A percentile compares a stretch with the other conserved stretches of the same genome.
Evolutionary conservation across 768 basidiomycete genomes (phyloP).

Genomic region (Phlebiopsis flavidoalba): DNA sequence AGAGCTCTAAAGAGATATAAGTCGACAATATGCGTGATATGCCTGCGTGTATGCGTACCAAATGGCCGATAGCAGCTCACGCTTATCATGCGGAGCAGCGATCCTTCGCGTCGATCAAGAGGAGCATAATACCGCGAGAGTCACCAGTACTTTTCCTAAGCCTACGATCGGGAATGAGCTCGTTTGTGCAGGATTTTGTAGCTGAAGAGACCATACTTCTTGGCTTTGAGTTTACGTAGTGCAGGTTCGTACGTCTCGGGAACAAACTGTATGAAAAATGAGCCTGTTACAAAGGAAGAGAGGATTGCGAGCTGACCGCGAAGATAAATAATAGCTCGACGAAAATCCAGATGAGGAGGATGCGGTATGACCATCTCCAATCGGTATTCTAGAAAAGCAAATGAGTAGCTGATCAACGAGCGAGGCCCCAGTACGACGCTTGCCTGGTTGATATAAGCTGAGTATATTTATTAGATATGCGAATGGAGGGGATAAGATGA

Average conservation of each 20-base stretch:
- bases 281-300: not conserved
- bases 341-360: slow-evolving; percentile 66
- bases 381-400: slow-evolving; percentile 36
- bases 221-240: slow-evolving; percentile 56
- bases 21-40: not conserved
- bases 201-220: slow-evolving; percentile 28
- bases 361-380: slow-evolving; percentile 79
- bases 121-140: slow-evolving; percentile 47
- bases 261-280: slow-evolving; percentile 38
- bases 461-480: not conserved
- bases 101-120: slow-evolving; percentile 44
- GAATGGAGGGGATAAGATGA: not conserved
- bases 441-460: slow-evolving; percentile 59
- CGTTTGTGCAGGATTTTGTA: not conserved
- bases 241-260: slow-evolving; percentile 71
- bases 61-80: slow-evolving; percentile 70
- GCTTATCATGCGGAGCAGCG: slow-evolving; percentile 41
- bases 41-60: slow-evolving; percentile 36
- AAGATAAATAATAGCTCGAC: slow-evolving; percentile 46
- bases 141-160: slow-evolving; percentile 55
- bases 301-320: slow-evolving; percentile 33
- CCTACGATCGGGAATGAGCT: slow-evolving; percentile 24
- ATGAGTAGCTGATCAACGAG: not conserved
- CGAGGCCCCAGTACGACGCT: not conserved
- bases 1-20: slow-evolving; percentile 39